These are phyloP conservation scores for Apiospora rasikravindrae DNA, from an alignment of 2,329 filamentous ascomycete genomes.

Conservation along the genomic window DNA sequence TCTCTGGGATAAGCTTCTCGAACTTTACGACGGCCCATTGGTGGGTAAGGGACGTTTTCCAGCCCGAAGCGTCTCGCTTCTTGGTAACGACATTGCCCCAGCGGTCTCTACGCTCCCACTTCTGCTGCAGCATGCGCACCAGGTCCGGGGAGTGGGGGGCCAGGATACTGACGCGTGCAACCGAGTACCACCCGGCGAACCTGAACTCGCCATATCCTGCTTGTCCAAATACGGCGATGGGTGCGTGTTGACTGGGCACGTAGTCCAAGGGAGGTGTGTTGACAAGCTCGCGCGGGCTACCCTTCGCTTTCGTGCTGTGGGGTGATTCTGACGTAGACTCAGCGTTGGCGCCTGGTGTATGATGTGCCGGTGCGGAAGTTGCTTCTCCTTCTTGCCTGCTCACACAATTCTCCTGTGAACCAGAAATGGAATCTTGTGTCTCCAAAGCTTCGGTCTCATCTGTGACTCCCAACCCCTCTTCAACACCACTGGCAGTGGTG, in stretches of 20 bases:
- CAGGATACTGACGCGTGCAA: conserved; percentile 32
- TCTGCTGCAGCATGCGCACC: conserved; percentile 33
- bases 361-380: neutral
- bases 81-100: conserved; percentile 25
- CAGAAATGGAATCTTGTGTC: neutral
- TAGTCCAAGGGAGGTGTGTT: conserved; percentile 35
- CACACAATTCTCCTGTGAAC: neutral
- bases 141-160: conserved; percentile 34
- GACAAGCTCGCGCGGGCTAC: conserved; percentile 21
- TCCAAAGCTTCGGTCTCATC: neutral
- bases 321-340: conserved; percentile 23
- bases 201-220: conserved; percentile 22
- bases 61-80: conserved; percentile 22
- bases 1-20: conserved; percentile 23
- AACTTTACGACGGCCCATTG: conserved; percentile 38
- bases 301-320: conserved; percentile 18
- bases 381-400: neutral
- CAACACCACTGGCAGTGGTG: neutral
- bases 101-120: conserved; percentile 33
- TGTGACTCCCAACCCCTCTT: neutral
- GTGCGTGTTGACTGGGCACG: conserved; percentile 22
- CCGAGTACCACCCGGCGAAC: conserved; percentile 35
- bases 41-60: conserved; percentile 23
- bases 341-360: neutral
- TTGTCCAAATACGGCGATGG: conserved; percentile 35